Base-by-base conservation (phyloP, 441 rosid species). In the Breynia disticha region DNA sequence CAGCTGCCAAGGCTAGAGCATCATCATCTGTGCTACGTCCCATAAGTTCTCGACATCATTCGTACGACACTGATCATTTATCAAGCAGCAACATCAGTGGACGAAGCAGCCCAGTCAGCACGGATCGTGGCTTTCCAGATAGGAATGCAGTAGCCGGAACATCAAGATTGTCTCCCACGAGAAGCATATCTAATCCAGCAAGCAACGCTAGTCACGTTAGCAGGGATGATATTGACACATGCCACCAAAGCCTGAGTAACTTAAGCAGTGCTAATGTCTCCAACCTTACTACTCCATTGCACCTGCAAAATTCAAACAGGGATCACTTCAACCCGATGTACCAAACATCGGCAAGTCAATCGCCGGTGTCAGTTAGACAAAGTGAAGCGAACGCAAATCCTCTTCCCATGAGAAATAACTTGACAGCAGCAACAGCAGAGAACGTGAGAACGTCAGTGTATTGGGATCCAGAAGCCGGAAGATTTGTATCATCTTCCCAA, bases 401-500 rank as follows among this genome's bases (percentile, higher is more conserved):
- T 38, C 64, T 19, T 17, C 64, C 44, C 44, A 41, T 41, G 63
- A 73, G 63, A 53, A 64, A 15, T 41, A 41, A 67, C 49, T 15
- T 12, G 2, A 71, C 68, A 20, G 63, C 50, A 15, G n/a, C n/a
- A n/a, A n/a, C n/a, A n/a, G 46, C 59, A 24, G 82, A 74, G 64
- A 76, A 59, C 61, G 28, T 59, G n/a, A 76, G 77, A 59, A 70
- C 71, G 49, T 76, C 89, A 14, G 93, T 90, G 5, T 73, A 79
- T 53, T 87, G 98, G 98, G 94, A 90, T 74, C 89, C 73, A 50
- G 90, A 85, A 71, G 96, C 95, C 0, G 93, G 90, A 52, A 78
- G 90, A 46, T 90, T 85, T 13, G 84, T 85, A 22, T 80, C 93
- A n/a, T 80, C 85, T n/a, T 57, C 80, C 4, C 56, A 76, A 11